phyloP scores from a whole-genome alignment of 768 basidiomycete genomes.

The Nidula microcarpa region DNA sequence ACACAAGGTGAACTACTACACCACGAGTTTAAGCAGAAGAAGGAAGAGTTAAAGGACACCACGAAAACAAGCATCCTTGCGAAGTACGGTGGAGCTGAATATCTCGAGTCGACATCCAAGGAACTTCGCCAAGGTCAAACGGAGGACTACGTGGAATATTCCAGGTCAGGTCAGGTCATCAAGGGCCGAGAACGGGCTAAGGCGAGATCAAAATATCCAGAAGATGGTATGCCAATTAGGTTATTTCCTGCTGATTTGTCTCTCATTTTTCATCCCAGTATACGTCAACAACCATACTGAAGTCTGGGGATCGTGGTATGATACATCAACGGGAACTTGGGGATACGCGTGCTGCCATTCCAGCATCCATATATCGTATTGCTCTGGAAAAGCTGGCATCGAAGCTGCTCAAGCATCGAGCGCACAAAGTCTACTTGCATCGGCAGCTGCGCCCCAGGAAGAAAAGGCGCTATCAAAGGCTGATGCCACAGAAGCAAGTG shows the following conservation, averaged over 20 bases:
- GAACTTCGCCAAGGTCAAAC: constrained; percentile 95
- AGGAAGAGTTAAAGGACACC: constrained; percentile 85
- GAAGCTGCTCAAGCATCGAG: constrained; percentile 74
- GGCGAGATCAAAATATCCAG: constrained; percentile 88
- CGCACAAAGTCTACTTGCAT: constrained; percentile 61
- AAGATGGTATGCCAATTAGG: constrained; percentile 67
- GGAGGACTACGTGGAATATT: constrained; percentile 97
- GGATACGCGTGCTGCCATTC: constrained; percentile 97
- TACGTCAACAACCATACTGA: constrained; percentile 89
- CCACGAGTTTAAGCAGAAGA: constrained; percentile 88
- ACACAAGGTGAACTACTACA: constrained; percentile 94
- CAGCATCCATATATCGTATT: constrained; percentile 81
- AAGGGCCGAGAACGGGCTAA: constrained; percentile 90
- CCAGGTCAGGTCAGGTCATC: constrained; percentile 83
- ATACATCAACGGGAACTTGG: constrained; percentile 68
- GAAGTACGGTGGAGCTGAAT: constrained; percentile 93
- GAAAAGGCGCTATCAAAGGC: constrained; percentile 8
- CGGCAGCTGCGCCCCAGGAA: constrained; percentile 24
- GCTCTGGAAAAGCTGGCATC: constrained; percentile 83
- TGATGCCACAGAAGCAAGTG: constrained; percentile 24
- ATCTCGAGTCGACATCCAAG: constrained; percentile 84
- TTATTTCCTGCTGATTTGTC: too few species aligned
- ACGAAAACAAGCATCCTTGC: constrained; percentile 87
- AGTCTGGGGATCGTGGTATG: constrained; percentile 99
- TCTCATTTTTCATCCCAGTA: constrained; percentile 41